Evolutionary conservation across 139 green algal genomes (phyloP), one percentile per base, ranked within the genome.

Genomic region (Pseudopediastrum boryanum): DNA sequence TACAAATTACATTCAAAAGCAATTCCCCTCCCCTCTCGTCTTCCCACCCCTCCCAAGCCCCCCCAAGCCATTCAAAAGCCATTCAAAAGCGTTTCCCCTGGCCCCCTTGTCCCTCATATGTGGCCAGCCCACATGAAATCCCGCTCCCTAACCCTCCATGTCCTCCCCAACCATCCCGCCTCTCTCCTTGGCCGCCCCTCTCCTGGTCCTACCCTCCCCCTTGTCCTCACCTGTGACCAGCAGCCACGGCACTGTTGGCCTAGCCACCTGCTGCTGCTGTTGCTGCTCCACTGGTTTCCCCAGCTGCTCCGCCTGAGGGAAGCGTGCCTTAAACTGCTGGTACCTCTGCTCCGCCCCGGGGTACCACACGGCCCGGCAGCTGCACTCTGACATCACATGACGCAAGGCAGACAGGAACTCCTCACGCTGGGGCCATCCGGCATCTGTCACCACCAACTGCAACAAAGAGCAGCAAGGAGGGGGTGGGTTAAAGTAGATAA

Each of bases 341-440:
- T 35, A 48, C 38, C 16, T 12, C 64, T 23, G 38, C 48, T 29
- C 64, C 69, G 65, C 75, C 50, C 4, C 64, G 75, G 39, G 2
- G 89, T 94, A 97, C 63, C 83, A 97, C 0, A 87, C 77, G 35
- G 85, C 80, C 0, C 92, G 65, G 31, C 71, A 41, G 71, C 0
- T 83, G 72, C 43, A 78, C 27, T 33, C n/a, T 42, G 9, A 50
- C 58, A 91, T 82, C 23, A 41, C 74, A 42, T 31, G 68, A 71
- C 81, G 84, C 33, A 93, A 52, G 7, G 82, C 85, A 1, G 61
- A 77, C 66, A 96, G 36, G 77, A 97, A 95, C 0, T 75, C 75
- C 4, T 84, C 77, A 2, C 93, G 78, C 76, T 86, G 91, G 6
- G 90, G 87, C 93, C 93, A 97, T 16, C 80, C 79, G 1, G 62